These are phyloP conservation scores for Verticillium tricorpus DNA, from an alignment of 2,329 filamentous ascomycete genomes.

Conservation along the genomic window DNA sequence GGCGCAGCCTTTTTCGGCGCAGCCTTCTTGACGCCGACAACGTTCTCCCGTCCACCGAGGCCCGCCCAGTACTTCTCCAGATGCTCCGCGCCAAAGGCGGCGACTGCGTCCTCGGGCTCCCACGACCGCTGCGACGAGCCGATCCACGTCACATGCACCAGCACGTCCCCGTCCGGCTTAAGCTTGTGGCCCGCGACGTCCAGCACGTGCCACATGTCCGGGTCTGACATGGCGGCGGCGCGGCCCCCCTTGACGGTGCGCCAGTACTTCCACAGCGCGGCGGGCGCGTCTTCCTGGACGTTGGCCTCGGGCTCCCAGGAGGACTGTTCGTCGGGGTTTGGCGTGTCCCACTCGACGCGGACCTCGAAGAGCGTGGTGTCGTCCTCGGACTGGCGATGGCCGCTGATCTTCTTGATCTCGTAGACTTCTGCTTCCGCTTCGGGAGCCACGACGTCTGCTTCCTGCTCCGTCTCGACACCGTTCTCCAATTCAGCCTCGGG, in stretches of 20 bases:
- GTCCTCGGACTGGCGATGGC: slow-evolving; percentile 7
- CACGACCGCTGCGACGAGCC: slow-evolving; percentile 10
- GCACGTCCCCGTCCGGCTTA: slow-evolving; percentile 4
- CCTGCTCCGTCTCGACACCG: neutral
- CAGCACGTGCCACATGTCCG: slow-evolving; percentile 13
- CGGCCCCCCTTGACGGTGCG: slow-evolving; percentile 12
- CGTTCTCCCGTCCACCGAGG: slow-evolving; percentile 22
- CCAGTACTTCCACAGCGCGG: slow-evolving; percentile 19
- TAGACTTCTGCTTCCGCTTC: neutral
- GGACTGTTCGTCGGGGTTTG: slow-evolving; percentile 16
- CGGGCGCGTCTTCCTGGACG: slow-evolving; percentile 26
- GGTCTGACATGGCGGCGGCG: slow-evolving; percentile 8
- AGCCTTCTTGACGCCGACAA: slow-evolving; percentile 11
- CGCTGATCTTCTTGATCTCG: slow-evolving; percentile 8
- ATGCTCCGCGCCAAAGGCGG: slow-evolving; percentile 3
- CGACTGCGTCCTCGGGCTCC: slow-evolving; percentile 11
- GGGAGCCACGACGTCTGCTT: neutral
- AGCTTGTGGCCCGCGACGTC: slow-evolving; percentile 10
- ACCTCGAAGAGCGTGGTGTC: slow-evolving; percentile 20
- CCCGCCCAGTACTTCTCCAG: slow-evolving; percentile 24
- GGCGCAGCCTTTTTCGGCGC: neutral
- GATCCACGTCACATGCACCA: slow-evolving; percentile 8
- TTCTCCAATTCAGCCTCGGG: neutral
- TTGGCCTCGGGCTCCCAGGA: slow-evolving; percentile 29
- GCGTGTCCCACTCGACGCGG: slow-evolving; percentile 22